Conservation (phyloP, 1,284 basidiomycete species). For the Sporisorium sorghi region DNA sequence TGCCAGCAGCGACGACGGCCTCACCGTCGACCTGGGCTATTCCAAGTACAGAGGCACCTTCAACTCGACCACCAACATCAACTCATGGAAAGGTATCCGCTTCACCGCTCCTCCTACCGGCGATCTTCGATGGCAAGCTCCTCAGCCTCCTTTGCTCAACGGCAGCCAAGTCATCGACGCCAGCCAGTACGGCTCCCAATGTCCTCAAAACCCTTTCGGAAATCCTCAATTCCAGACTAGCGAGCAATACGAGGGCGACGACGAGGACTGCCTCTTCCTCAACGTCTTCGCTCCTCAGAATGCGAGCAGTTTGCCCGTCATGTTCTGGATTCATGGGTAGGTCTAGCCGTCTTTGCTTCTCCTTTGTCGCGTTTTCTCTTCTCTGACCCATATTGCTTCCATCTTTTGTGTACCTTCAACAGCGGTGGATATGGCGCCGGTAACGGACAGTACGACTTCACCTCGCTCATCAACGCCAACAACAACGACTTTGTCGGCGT, state of each 20-base stretch:
- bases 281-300: constrained; percentile 49
- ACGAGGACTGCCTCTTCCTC: constrained; percentile 51
- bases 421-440: constrained; percentile 43
- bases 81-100: constrained; percentile 46
- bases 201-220: constrained; percentile 28
- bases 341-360: background rate
- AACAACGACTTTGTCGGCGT: constrained; percentile 66
- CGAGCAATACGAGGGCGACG: constrained; percentile 6
- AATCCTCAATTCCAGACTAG: constrained; percentile 16
- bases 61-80: constrained; percentile 28
- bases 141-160: constrained; percentile 24
- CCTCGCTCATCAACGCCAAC: constrained; percentile 42
- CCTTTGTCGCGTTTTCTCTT: background rate
- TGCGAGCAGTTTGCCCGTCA: constrained; percentile 38
- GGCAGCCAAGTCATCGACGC: constrained; percentile 29
- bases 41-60: constrained; percentile 24
- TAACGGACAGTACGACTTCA: constrained; percentile 39
- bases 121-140: constrained; percentile 37
- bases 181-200: constrained; percentile 27
- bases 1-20: constrained; percentile 6
- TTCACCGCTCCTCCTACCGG: constrained; percentile 36
- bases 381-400: background rate
- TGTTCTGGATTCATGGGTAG: constrained; percentile 40
- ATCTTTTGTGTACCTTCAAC: background rate
- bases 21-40: constrained; percentile 40